phyloP scores from a whole-genome alignment of 2,329 filamentous ascomycete species.

The Ilyonectria destructans region DNA sequence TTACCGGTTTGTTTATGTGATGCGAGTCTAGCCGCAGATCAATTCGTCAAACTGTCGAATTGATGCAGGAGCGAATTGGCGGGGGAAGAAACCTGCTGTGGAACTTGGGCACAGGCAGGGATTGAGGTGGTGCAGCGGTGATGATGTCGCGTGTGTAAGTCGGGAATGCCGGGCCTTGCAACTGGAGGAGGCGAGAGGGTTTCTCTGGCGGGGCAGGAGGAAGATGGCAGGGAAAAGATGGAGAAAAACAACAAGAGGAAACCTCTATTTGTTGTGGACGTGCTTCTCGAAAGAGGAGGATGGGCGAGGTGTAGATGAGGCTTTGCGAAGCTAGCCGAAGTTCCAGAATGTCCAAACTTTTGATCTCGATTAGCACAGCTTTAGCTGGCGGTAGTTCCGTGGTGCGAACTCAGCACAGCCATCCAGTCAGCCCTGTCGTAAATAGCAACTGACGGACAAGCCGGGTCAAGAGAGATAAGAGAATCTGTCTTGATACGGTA shows the following conservation, averaged over 20 bases:
- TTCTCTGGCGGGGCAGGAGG: constrained; percentile 28
- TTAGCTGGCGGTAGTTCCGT: constrained; percentile 40
- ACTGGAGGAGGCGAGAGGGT: constrained; percentile 24
- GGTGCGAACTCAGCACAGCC: constrained; percentile 52
- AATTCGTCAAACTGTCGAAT: constrained; percentile 32
- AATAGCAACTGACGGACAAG: constrained; percentile 48
- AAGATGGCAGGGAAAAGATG: constrained; percentile 11
- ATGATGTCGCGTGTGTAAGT: constrained; percentile 46
- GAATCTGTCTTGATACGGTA: constrained; percentile 48
- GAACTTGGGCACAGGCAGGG: constrained; percentile 32
- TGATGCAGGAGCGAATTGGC: constrained; percentile 7
- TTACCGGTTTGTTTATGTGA: constrained; percentile 33
- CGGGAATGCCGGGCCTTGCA: constrained; percentile 40
- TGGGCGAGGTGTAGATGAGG: constrained; percentile 35
- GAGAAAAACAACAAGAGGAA: constrained; percentile 34
- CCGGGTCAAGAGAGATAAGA: constrained; percentile 49
- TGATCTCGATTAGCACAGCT: constrained; percentile 48
- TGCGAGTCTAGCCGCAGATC: constrained; percentile 31
- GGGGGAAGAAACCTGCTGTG: constrained; percentile 21
- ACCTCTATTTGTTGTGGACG: constrained; percentile 27
- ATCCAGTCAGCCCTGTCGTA: constrained; percentile 52
- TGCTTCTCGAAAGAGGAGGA: constrained; percentile 38
- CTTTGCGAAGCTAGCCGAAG: constrained; percentile 31
- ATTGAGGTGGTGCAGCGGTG: constrained; percentile 36
- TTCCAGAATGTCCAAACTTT: constrained; percentile 43